These are phyloP conservation scores for Vanderwaltozyma yarrowii DNA, from an alignment of 805 yeast species.

Conservation along the genomic window DNA sequence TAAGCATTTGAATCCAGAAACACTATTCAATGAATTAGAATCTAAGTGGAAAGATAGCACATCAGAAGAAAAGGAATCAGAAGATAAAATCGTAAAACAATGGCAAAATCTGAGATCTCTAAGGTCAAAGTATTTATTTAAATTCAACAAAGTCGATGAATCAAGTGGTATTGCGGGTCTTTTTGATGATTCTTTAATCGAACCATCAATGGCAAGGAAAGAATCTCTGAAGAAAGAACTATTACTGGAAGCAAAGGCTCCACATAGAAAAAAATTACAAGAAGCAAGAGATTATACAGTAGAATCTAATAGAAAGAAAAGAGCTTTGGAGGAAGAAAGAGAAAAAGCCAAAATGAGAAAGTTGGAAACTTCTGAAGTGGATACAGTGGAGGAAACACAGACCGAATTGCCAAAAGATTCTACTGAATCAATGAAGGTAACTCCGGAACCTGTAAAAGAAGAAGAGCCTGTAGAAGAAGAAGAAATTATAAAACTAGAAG, in stretches of 20 bases:
- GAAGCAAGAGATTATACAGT: slow-evolving; percentile 15
- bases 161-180: slow-evolving; percentile 31
- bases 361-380: neutral
- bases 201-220: slow-evolving; percentile 8
- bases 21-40: slow-evolving; percentile 9
- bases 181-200: slow-evolving; percentile 22
- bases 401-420: too few relatives aligned
- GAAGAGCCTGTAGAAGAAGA: too few relatives aligned
- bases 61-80: slow-evolving; percentile 1
- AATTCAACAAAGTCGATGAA: slow-evolving; percentile 30
- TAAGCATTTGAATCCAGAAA: slow-evolving; percentile 15
- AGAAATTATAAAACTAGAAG: too few relatives aligned
- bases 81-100: slow-evolving; percentile 18
- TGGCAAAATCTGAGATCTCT: slow-evolving; percentile 39
- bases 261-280: slow-evolving; percentile 13
- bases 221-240: slow-evolving; percentile 5
- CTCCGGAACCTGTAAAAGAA: too few relatives aligned
- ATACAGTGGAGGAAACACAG: neutral
- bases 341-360: neutral
- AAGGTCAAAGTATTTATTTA: slow-evolving; percentile 29
- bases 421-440: too few relatives aligned
- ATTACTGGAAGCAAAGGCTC: slow-evolving; percentile 7
- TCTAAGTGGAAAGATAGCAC: slow-evolving; percentile 4
- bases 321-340: slow-evolving; percentile 10
- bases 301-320: slow-evolving; percentile 8